Conservation (phyloP, 441 rosid species). For the Erysimum pusillum region DNA sequence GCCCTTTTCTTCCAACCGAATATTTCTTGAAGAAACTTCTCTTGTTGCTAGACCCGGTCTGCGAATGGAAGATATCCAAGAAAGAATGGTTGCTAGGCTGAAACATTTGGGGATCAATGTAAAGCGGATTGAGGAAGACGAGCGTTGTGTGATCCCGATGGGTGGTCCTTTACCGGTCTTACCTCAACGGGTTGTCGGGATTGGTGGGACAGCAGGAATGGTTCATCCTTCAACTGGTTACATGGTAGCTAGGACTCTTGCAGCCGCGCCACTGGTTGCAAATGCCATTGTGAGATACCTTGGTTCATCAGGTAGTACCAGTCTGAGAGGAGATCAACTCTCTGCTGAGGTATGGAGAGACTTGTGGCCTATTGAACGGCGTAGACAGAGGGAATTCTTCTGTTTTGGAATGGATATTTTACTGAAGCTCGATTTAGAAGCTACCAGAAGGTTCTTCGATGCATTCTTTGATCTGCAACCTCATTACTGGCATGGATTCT, state of each 20-base stretch:
- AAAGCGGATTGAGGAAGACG: slow-evolving; percentile 89
- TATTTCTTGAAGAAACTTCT: slow-evolving; percentile 95
- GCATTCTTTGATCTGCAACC: slow-evolving; percentile 91
- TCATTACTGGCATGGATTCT: slow-evolving; percentile 95
- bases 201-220: slow-evolving; percentile 97
- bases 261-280: slow-evolving; percentile 93
- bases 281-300: slow-evolving; percentile 78
- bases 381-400: slow-evolving; percentile 97
- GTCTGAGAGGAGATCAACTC: slow-evolving; percentile 61
- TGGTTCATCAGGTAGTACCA: slow-evolving; percentile 49
- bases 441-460: slow-evolving; percentile 87
- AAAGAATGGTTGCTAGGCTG: slow-evolving; percentile 92
- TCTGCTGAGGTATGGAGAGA: slow-evolving; percentile 89
- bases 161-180: slow-evolving; percentile 96
- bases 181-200: slow-evolving; percentile 93
- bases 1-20: slow-evolving; percentile 81
- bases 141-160: slow-evolving; percentile 92
- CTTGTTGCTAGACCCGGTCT: slow-evolving; percentile 90
- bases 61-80: slow-evolving; percentile 82
- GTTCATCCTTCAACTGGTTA: slow-evolving; percentile 98
- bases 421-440: slow-evolving; percentile 81
- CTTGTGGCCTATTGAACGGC: slow-evolving; percentile 90
- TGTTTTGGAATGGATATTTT: slow-evolving; percentile 97
- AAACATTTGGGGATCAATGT: slow-evolving; percentile 86
- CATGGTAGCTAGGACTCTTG: slow-evolving; percentile 99